Percentiles rank a stretch among this genome's conserved stretches.
phyloP scores from a whole-genome alignment of 2,329 filamentous ascomycete genomes.

The Diaporthe sp. region DNA sequence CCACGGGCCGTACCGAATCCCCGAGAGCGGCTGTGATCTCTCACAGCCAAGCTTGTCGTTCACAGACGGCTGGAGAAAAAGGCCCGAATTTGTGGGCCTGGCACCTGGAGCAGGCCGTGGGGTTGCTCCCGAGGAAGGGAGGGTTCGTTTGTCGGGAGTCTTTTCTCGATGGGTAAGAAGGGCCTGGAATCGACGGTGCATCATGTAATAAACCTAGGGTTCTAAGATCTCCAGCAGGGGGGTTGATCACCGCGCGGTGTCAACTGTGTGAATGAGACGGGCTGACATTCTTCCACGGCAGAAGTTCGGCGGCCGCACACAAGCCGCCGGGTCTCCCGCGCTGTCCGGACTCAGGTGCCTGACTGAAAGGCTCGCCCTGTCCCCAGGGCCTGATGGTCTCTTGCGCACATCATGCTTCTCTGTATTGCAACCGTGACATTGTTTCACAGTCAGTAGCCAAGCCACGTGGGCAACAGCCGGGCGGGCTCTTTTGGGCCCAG shows the following conservation, averaged over 20 bases:
- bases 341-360: neutral
- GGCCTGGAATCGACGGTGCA: neutral
- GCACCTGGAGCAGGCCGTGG: neutral
- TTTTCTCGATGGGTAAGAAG: too few relatives aligned
- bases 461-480: conserved; percentile 1
- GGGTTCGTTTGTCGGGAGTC: neutral
- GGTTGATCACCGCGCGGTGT: neutral
- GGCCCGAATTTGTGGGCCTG: neutral
- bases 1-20: conserved; percentile 12
- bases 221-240: too few relatives aligned
- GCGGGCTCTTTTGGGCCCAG: neutral
- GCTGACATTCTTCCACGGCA: neutral
- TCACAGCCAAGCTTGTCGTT: conserved; percentile 11
- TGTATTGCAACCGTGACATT: conserved; percentile 10
- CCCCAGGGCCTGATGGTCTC: too few relatives aligned
- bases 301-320: neutral
- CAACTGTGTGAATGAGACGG: neutral
- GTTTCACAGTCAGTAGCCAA: conserved; percentile 3
- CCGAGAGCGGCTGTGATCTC: neutral
- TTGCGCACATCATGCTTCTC: neutral
- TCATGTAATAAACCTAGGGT: too few relatives aligned
- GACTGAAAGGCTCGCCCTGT: neutral
- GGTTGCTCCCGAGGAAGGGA: neutral
- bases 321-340: neutral
- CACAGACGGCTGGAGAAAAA: neutral